A percentile compares a stretch with the other conserved stretches of the same genome.
phyloP scores from a whole-genome alignment of 345 rosid species.

The Murraya paniculata region DNA sequence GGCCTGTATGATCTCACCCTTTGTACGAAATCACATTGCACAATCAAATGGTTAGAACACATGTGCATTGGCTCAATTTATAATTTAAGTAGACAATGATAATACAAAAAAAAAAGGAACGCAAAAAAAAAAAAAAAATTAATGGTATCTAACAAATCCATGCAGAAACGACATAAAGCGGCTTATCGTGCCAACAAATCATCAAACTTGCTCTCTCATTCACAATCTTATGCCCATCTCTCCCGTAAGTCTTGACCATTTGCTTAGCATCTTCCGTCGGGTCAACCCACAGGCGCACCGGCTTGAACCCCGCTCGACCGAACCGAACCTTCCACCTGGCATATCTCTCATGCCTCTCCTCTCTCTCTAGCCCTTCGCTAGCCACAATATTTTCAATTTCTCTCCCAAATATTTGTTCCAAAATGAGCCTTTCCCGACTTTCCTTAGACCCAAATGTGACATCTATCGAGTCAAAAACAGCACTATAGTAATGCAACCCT shows the following conservation, averaged over 20 bases:
- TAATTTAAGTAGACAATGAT: background rate
- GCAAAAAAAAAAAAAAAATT: background rate
- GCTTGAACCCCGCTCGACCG: constrained; percentile 35
- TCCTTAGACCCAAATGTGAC: constrained; percentile 10
- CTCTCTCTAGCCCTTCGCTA: constrained; percentile 48
- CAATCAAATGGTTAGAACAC: too few relatives aligned
- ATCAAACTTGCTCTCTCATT: constrained; percentile 37
- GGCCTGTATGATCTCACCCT: background rate
- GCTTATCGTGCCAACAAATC: constrained; percentile 62
- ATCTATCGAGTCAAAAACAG: constrained; percentile 45
- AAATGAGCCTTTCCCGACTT: constrained; percentile 23
- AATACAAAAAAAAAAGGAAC: background rate
- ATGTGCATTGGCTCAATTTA: too few relatives aligned
- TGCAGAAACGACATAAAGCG: constrained; percentile 50
- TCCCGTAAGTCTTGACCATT: constrained; percentile 29
- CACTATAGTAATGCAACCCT: constrained; percentile 54
- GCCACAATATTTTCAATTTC: constrained; percentile 54
- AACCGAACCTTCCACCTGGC: constrained; percentile 43
- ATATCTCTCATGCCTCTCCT: constrained; percentile 50
- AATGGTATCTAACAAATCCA: constrained; percentile 36
- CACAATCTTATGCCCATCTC: constrained; percentile 40
- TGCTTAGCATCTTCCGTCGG: constrained; percentile 29
- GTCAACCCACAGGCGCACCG: constrained; percentile 31
- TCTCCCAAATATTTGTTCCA: constrained; percentile 55
- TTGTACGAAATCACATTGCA: background rate